Conservation (phyloP, 2,329 filamentous ascomycete species). For the Cordyceps farinosa region DNA sequence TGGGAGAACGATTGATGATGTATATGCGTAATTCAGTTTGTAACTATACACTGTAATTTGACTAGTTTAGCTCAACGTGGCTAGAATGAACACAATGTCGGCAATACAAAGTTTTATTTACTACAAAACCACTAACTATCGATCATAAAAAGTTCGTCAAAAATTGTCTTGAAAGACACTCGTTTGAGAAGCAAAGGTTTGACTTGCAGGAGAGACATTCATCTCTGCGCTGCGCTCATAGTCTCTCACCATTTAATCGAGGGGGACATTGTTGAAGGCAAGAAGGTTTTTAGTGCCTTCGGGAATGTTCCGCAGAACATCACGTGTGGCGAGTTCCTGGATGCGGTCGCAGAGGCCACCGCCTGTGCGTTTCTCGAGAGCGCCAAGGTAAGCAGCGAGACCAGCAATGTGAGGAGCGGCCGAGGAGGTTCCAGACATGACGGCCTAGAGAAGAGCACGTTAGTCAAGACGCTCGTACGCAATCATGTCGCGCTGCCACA, state of each 20-base stretch:
- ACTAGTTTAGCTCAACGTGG: too few species aligned
- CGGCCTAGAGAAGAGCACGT: slow-evolving; percentile 2
- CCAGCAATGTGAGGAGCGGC: slow-evolving; percentile 39
- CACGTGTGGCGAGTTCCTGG: slow-evolving; percentile 38
- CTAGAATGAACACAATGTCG: too few species aligned
- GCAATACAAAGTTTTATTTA: background rate
- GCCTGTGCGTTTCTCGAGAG: slow-evolving; percentile 37
- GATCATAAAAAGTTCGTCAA: background rate
- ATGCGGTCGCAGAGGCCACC: slow-evolving; percentile 48
- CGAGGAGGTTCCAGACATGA: slow-evolving; percentile 44
- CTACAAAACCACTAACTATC: background rate
- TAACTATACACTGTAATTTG: background rate
- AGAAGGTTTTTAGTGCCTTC: slow-evolving; percentile 48
- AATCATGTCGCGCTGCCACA: too few species aligned
- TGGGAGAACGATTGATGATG: background rate
- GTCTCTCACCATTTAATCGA: background rate
- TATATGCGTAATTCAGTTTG: background rate
- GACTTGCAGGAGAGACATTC: background rate
- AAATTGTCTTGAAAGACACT: background rate
- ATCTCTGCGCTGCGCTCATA: background rate
- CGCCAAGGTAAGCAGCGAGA: slow-evolving; percentile 42
- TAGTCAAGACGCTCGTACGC: slow-evolving; percentile 28
- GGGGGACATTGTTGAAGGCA: slow-evolving; percentile 48
- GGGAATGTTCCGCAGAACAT: slow-evolving; percentile 39
- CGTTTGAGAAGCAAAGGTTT: background rate